Base-by-base conservation (phyloP, 2,329 filamentous ascomycete genomes). In the Lachnellula suecica region DNA sequence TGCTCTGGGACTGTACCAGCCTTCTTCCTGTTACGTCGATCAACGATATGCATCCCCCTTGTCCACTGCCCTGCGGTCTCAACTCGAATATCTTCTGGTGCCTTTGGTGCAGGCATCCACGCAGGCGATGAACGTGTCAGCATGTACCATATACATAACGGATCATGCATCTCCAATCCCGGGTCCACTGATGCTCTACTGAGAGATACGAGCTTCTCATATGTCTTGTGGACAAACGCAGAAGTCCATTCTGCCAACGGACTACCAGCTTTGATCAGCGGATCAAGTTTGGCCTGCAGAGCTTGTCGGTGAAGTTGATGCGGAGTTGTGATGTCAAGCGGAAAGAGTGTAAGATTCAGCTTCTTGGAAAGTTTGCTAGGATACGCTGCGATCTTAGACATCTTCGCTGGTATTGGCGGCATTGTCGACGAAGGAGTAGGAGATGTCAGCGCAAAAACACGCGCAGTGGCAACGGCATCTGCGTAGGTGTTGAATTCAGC, bases 401-500 rank as follows among this genome's bases (percentile, higher is more conserved):
- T 73, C 49, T 72, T 73, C 49, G 71, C 69, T 31, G 81, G 78
- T 11, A 85, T 72, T 0, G 85, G 83, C 1, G 94, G 91, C 79
- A 97, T 89, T 4, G 91, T 97, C 2, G 85, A 88, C 10, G 78
- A 72, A 1, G 94, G 94, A 29, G 74, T 83, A 5, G 79, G 81
- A 1, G 88, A 91, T 0, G 89, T 91, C 57, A 94, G 75, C 6
- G 89, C 88, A 65, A 87, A 92, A 17, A 94, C 81, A 13, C 88
- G 80, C 10, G 89, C 89, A 0, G 88, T 83, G 24, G 89, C 88
- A 37, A 89, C 79, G 19, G 88, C 79, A 68, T 99, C 95, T 52
- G 94, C 92, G 66, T 91, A 96, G 52, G 88, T 88, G 75, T 99
- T 99, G 81, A 99, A 99, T 70, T 99, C 94, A 57, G 89, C 91